phyloP scores from a whole-genome alignment of 768 basidiomycete genomes.

The Auriscalpium microsporum region DNA sequence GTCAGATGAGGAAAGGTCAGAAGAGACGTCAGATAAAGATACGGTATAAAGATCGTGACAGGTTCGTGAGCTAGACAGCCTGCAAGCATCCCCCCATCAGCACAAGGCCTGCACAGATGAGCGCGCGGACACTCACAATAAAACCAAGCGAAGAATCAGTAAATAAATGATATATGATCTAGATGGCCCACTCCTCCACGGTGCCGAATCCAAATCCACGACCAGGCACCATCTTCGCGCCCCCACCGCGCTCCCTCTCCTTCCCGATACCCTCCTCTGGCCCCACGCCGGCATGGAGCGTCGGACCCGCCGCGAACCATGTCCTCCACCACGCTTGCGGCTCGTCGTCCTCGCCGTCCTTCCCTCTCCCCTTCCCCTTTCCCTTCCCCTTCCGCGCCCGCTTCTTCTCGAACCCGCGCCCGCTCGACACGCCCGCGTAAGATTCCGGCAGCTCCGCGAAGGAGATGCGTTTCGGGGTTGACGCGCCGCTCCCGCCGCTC shows the following conservation, averaged over 20 bases:
- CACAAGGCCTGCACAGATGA: background rate
- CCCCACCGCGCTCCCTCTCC: constrained; percentile 25
- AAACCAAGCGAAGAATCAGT: background rate
- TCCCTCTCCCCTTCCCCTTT: constrained; percentile 28
- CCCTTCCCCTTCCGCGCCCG: constrained; percentile 22
- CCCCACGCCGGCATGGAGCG: constrained; percentile 25
- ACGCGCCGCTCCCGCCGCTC: constrained; percentile 33
- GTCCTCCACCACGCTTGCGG: background rate
- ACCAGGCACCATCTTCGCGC: constrained; percentile 28
- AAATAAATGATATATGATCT: background rate
- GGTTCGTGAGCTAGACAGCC: too few species aligned
- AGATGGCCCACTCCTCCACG: constrained; percentile 46
- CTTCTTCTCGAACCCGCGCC: constrained; percentile 11
- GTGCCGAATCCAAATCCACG: constrained; percentile 30
- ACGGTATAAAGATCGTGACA: too few species aligned
- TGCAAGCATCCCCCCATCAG: background rate
- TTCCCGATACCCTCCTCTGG: constrained; percentile 16
- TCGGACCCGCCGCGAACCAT: constrained; percentile 7
- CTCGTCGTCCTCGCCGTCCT: constrained; percentile 17
- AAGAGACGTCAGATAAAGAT: too few species aligned
- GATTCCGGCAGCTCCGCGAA: constrained; percentile 71
- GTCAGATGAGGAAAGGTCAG: too few species aligned
- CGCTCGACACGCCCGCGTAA: constrained; percentile 26
- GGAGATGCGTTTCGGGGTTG: constrained; percentile 69
- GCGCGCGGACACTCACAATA: background rate